phyloP scores from a whole-genome alignment of 345 rosid species.

The Brassica cretica region DNA sequence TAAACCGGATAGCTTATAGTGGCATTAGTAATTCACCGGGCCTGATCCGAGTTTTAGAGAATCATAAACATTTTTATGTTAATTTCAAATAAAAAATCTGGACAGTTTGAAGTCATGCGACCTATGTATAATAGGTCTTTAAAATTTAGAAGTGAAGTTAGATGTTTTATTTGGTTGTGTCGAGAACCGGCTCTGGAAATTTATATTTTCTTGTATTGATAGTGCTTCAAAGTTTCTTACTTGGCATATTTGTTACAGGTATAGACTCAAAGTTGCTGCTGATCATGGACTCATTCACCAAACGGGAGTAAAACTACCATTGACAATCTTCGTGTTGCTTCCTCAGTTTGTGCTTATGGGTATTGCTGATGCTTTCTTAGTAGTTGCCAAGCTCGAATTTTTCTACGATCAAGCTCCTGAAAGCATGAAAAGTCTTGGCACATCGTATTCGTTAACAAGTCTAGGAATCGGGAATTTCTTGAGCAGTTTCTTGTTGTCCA shows the following conservation, averaged over 20 bases:
- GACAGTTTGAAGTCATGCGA: background rate
- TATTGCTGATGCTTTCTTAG: constrained; percentile 63
- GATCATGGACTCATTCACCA: constrained; percentile 33
- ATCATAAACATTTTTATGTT: background rate
- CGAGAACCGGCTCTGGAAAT: no score
- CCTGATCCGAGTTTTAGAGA: background rate
- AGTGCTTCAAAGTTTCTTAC: background rate
- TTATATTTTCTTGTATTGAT: background rate
- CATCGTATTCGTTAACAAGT: constrained; percentile 61
- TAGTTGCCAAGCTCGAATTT: constrained; percentile 77
- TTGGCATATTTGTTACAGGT: constrained; percentile 35
- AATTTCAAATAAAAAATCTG: no score
- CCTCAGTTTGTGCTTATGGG: constrained; percentile 84
- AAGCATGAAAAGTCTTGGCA: constrained; percentile 78
- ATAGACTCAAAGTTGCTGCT: constrained; percentile 55
- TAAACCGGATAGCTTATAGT: no score
- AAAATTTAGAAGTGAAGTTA: background rate
- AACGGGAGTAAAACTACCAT: constrained; percentile 46
- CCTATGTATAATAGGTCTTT: background rate
- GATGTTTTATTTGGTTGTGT: no score
- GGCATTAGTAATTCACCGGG: no score
- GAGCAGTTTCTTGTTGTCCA: constrained; percentile 62
- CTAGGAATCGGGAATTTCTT: constrained; percentile 62
- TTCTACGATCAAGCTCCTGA: constrained; percentile 89
- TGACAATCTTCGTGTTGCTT: constrained; percentile 59